A percentile compares a stretch with the other conserved stretches of the same genome.
Evolutionary conservation across 164 flowering plant species (phyloP).

Genomic region (Annona cherimola): DNA sequence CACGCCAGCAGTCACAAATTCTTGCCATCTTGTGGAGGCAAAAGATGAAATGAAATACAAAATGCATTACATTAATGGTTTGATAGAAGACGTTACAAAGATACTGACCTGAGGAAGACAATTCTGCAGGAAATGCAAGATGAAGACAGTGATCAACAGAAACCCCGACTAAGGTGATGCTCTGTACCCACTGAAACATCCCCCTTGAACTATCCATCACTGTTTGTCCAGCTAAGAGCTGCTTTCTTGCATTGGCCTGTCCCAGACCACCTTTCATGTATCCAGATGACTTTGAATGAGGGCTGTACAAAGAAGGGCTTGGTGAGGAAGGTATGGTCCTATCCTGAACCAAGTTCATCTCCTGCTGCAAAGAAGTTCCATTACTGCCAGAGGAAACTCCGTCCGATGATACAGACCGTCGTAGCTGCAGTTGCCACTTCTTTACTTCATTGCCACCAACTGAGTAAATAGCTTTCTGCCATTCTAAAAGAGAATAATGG

Average conservation of each 20-base stretch:
- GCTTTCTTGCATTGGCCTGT: slow-evolving; percentile 69
- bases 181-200: slow-evolving; percentile 86
- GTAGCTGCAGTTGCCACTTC: slow-evolving; percentile 89
- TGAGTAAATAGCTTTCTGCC: slow-evolving; percentile 92
- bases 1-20: no score
- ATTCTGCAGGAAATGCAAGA: slow-evolving; percentile 63
- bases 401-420: slow-evolving; percentile 54
- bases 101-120: slow-evolving; percentile 49
- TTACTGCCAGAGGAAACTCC: slow-evolving; percentile 67
- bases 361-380: slow-evolving; percentile 73
- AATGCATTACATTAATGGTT: neutral
- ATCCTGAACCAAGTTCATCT: slow-evolving; percentile 76
- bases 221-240: slow-evolving; percentile 49
- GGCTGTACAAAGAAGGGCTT: slow-evolving; percentile 59
- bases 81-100: neutral
- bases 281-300: slow-evolving; percentile 64
- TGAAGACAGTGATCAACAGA: slow-evolving; percentile 78
- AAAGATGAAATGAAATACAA: neutral
- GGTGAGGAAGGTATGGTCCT: slow-evolving; percentile 79
- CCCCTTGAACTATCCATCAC: slow-evolving; percentile 68
- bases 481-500: slow-evolving; percentile 47
- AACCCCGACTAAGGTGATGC: slow-evolving; percentile 76
- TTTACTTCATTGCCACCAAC: slow-evolving; percentile 89
- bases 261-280: slow-evolving; percentile 74
- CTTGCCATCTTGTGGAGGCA: no score